Percentiles rank a stretch among this genome's conserved stretches.
phyloP scores from a whole-genome alignment of 352 stramenopile genomes.

The Halophytophthora batemanensis region DNA sequence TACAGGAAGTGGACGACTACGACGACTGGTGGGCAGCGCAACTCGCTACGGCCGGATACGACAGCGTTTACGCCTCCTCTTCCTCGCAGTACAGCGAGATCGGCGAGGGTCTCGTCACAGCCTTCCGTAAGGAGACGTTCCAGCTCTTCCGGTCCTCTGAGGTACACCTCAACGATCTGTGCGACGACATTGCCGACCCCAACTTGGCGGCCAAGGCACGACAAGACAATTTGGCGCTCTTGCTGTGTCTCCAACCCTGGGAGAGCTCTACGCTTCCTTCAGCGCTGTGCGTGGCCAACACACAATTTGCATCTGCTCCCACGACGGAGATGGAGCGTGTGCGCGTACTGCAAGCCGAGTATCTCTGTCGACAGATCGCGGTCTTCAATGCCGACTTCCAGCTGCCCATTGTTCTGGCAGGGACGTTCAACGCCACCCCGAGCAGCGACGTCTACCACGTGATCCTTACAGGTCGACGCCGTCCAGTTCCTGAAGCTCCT shows the following conservation, averaged over 20 bases:
- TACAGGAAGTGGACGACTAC: slow-evolving; percentile 84
- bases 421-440: slow-evolving; percentile 79
- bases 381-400: slow-evolving; percentile 83
- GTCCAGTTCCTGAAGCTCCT: slow-evolving; percentile 45
- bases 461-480: slow-evolving; percentile 52
- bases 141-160: slow-evolving; percentile 68
- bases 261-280: slow-evolving; percentile 62
- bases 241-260: slow-evolving; percentile 82
- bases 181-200: slow-evolving; percentile 29
- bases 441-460: slow-evolving; percentile 83
- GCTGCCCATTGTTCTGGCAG: slow-evolving; percentile 76
- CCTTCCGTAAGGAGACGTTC: slow-evolving; percentile 69
- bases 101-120: slow-evolving; percentile 77
- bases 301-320: slow-evolving; percentile 27
- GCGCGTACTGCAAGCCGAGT: slow-evolving; percentile 65
- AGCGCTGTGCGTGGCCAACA: slow-evolving; percentile 67
- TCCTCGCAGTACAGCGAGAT: slow-evolving; percentile 15
- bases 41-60: slow-evolving; percentile 71
- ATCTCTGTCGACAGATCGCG: slow-evolving; percentile 60
- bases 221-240: slow-evolving; percentile 72
- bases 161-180: slow-evolving; percentile 62
- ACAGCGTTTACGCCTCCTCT: slow-evolving; percentile 62
- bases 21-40: slow-evolving; percentile 76
- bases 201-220: slow-evolving; percentile 44
- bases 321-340: slow-evolving; percentile 47